These are phyloP conservation scores for Tylopilus sp. DNA, from an alignment of 768 basidiomycete genomes.

Conservation along the genomic window DNA sequence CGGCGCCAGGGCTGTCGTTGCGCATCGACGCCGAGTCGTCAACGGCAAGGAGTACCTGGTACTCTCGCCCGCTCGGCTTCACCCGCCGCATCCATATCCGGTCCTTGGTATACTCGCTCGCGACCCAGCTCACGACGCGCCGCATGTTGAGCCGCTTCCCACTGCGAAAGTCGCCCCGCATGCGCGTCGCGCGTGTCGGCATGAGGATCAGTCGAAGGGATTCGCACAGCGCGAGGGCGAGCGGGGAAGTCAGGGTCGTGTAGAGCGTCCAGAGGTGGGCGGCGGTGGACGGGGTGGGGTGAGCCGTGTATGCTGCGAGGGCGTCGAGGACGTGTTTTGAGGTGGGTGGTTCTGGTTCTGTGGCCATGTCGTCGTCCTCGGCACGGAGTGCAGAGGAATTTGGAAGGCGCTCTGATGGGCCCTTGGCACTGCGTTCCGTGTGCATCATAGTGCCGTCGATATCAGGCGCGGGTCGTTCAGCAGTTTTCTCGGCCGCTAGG, in stretches of 20 bases:
- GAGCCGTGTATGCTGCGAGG: conserved; percentile 16
- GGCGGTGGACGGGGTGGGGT: conserved; percentile 35
- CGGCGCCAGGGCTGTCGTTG: conserved; percentile 9
- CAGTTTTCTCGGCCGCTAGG: conserved; percentile 28
- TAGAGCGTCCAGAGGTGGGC: conserved; percentile 89
- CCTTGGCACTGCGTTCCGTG: conserved; percentile 12
- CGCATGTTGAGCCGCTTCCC: conserved; percentile 99
- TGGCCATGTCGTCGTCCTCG: conserved; percentile 26
- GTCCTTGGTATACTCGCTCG: conserved; percentile 98
- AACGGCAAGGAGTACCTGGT: conserved; percentile 90
- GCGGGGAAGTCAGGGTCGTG: conserved; percentile 83
- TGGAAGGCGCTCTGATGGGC: conserved; percentile 9
- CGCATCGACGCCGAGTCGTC: conserved; percentile 96
- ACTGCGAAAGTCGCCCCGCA: conserved; percentile 95
- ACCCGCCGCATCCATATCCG: conserved; percentile 98
- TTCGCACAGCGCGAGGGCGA: conserved; percentile 91
- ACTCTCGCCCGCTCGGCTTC: conserved; percentile 89
- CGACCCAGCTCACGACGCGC: conserved; percentile 96
- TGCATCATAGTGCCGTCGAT: conserved; percentile 49
- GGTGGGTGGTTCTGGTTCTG: conserved; percentile 15
- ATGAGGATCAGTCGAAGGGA: conserved; percentile 95
- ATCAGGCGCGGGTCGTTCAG: conserved; percentile 26
- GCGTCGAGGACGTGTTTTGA: conserved; percentile 21
- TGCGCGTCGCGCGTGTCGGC: conserved; percentile 88
- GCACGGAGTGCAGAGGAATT: conserved; percentile 31